Base-by-base conservation (phyloP, 2,329 filamentous ascomycete species). In the Pseudogymnoascus sp. region DNA sequence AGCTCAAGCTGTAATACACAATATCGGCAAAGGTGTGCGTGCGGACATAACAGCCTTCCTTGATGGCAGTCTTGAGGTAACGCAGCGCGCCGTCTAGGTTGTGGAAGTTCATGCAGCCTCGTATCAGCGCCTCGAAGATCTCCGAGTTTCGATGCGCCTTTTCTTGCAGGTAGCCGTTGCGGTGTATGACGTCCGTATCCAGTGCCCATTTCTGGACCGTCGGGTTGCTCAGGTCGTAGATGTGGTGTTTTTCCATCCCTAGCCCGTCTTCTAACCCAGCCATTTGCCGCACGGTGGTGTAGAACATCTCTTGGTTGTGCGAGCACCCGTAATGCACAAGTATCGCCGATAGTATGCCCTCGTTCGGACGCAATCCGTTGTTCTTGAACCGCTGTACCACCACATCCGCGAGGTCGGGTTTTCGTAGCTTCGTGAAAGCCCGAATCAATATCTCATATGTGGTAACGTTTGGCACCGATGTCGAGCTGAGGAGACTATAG, bases 361-460 rank as follows among this genome's bases (percentile, higher is more conserved):
- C 61, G 40, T 64, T 72, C 5, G 71, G 69, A 50, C 61, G 68
- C 8, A 61, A 26, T 6, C 2, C 13, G 13, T 42, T 61, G 11
- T 61, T 14, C 24, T 29, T 50, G 38, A 72, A 66, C 35, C 59
- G 64, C 60, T 82, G 73, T 19, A 84, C 76, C 33, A 87, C 77
- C n/a, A 77, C 69, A 38, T 84, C 77, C 3, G 82, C 79, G 16
- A 87, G 74, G 38, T 76, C 74, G 63, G 80, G 76, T 61, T 80
- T 76, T 29, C 79, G 76, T 4, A 80, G 71, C 33, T 78, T 77
- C 61, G 82, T 79, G 61, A 93, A 85, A n/a, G 83, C 82, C n/a
- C 82, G 73, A 2, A 93, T 81, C 26, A 95, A 79, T 11, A 81
- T 80, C 70, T 92, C 92, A 76, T 86, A 91, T 3, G 86, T 91